Evolutionary conservation across 805 yeast species (phyloP), one percentile per base, ranked within the genome.

Genomic region (Grigorovia yakushimaensis): DNA sequence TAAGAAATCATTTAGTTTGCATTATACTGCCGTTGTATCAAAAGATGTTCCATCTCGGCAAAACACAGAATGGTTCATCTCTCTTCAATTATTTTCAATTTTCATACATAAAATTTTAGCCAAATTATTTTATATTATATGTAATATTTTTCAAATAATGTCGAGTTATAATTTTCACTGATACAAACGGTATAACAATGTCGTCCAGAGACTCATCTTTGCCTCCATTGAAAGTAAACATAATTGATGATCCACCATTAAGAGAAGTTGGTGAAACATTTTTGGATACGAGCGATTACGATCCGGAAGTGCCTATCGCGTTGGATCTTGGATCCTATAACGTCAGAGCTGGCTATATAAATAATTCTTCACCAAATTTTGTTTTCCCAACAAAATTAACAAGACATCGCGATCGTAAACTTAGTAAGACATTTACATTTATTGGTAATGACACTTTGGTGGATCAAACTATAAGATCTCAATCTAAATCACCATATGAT

Each of bases 401-500:
- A 13, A 75, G 84, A 47, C 84, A 75, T 59, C 74, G 96, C 53
- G 98, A 91, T 57, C 73, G 97, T 22, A 83, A 81, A 58, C 59
- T 76, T n/a, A 72, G 70, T 49, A 72, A 69, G 49, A 72, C 80
- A 5, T 73, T 84, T 54, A 79, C 93, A 0, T 73, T 85, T 48
- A 80, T 87, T 2, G 99, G 99, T 2, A 78, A 84, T 56, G 98
- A 91, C 62, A 78, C 81, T 18, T 78, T 73, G 58, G 60, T 84
- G 27, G 98, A 89, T 56, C 74, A 81, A 8, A 67, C 83, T 1
- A 75, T 84, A 42, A 76, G 81, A 51, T 73, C 85, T 17, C 81
- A 82, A 46, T 76, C 86, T 33, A 81, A 78, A 56, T 71, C 86
- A 4, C 96, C 97, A 0, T 91, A 77, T 60, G 98, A 93, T 63